Evolutionary conservation across 1,284 basidiomycete genomes (phyloP), one percentile per base, ranked within the genome.

Genomic region (Naganishia albida): DNA sequence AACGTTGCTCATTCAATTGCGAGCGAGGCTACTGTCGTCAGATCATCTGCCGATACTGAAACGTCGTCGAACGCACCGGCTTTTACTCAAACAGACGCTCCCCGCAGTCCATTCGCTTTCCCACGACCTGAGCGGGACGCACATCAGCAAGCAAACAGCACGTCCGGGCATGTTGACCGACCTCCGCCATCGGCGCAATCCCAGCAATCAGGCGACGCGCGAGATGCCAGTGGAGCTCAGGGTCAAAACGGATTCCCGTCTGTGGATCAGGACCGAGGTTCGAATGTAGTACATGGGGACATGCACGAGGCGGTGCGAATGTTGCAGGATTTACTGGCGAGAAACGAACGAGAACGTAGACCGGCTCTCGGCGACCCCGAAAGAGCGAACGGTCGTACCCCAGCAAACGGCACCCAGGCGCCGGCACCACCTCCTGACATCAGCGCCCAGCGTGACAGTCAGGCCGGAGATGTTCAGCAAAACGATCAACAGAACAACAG

Each of bases 101-200:
- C 46, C 16, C 46, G 57, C 20, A 60, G 57, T 40, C 57, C 57
- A 18, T 60, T 60, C 25, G 57, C 57, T 18, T 60, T 60, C 30
- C 30, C 57, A 18, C 57, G 57, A 39, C 23, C 57, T 38, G 34
- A 48, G 16, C 23, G 57, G 28, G n/a, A 16, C 38, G 44, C 26
- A 7, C 44, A 46, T 15, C 30, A 30, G 3, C 43, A 34, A 46
- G 10, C 23, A 13, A 46, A 59, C 44, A 43, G 42, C n/a, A n/a
- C 51, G 20, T 13, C 57, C 39, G 57, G 57, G 7, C 43, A 60
- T 50, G 23, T 60, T 2, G 57, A 60, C 34, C 39, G 57, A n/a
- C 57, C 57, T 30, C 57, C 57, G 18, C 57, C 57, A 3, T 7
- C 25, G 3, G 18, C 57, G n/a, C 16, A 3, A 18, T 12, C 16